These are phyloP conservation scores for Mucor indicus DNA, from an alignment of 371 early-diverging fungal genomes.

Conservation along the genomic window DNA sequence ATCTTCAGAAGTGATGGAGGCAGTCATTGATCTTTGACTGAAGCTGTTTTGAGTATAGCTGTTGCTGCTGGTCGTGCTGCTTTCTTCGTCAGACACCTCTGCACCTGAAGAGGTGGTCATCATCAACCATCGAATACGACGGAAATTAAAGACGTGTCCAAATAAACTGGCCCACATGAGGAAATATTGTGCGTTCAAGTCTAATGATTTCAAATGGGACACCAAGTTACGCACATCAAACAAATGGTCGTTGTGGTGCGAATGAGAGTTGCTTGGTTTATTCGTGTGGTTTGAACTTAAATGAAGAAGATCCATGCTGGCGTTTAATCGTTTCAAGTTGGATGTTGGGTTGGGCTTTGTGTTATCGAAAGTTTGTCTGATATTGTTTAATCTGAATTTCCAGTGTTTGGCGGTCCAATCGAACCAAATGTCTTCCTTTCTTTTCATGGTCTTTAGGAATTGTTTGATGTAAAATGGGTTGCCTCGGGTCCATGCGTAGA, in stretches of 20 bases:
- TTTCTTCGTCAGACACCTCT: slow-evolving; percentile 7
- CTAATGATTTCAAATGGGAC: slow-evolving; percentile 32
- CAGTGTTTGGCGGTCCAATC: slow-evolving; percentile 43
- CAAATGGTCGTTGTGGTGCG: slow-evolving; percentile 12
- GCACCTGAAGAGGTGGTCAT: slow-evolving; percentile 6
- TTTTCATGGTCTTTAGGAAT: slow-evolving; percentile 36
- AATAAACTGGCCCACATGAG: slow-evolving; percentile 44
- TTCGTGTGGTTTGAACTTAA: too few species aligned
- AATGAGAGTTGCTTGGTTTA: too few species aligned
- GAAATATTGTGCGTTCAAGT: slow-evolving; percentile 28
- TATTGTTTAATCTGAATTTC: slow-evolving; percentile 39
- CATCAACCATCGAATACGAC: slow-evolving; percentile 38
- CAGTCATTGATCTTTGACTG: too few species aligned
- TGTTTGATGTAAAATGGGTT: slow-evolving; percentile 47
- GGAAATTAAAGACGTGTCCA: slow-evolving; percentile 35
- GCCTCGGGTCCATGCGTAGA: slow-evolving; percentile 38
- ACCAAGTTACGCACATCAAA: slow-evolving; percentile 37
- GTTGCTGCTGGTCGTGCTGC: not conserved
- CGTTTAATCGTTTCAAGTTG: not conserved
- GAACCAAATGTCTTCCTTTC: slow-evolving; percentile 42
- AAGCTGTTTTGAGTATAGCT: too few species aligned
- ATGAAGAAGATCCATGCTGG: too few species aligned
- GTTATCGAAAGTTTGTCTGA: slow-evolving; percentile 20
- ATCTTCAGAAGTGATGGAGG: too few species aligned
- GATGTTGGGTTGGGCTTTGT: not conserved